Conservation (phyloP, 164 flowering plant species). For the Stephania japonica region DNA sequence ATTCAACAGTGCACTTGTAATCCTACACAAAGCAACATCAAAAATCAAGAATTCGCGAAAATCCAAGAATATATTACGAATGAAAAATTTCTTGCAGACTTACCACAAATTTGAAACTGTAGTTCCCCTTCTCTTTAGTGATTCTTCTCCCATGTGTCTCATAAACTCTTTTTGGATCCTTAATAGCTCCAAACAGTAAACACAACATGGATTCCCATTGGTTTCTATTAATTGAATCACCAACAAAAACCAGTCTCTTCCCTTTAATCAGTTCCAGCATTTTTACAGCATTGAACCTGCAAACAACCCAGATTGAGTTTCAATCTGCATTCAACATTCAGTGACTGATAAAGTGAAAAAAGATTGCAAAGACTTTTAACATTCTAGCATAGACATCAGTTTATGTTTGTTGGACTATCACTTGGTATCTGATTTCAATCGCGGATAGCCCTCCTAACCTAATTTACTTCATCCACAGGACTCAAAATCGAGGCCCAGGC, state of each 20-base stretch:
- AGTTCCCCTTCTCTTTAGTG: conserved; percentile 73
- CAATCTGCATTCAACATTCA: not conserved
- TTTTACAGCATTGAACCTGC: conserved; percentile 72
- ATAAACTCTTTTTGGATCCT: conserved; percentile 70
- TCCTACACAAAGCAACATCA: conserved; percentile 48
- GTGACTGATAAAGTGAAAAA: no score
- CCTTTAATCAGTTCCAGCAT: conserved; percentile 84
- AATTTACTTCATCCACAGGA: no score
- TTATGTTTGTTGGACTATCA: no score
- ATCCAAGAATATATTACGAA: not conserved
- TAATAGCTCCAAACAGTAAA: conserved; percentile 61
- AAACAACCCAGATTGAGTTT: conserved; percentile 1
- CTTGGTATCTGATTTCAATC: no score
- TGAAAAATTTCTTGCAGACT: conserved; percentile 10
- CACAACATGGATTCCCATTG: conserved; percentile 99
- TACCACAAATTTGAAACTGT: conserved; percentile 89
- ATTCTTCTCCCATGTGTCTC: conserved; percentile 78
- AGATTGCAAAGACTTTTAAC: no score
- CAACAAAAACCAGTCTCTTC: conserved; percentile 88
- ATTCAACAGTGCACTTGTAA: conserved; percentile 85
- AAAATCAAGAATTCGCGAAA: conserved; percentile 8
- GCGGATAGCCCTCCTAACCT: no score
- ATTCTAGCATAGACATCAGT: not conserved
- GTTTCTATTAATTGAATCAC: conserved; percentile 93
- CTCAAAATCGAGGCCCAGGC: no score